Base-by-base conservation (phyloP, 2,329 filamentous ascomycete species). In the Rutstroemia sp. region DNA sequence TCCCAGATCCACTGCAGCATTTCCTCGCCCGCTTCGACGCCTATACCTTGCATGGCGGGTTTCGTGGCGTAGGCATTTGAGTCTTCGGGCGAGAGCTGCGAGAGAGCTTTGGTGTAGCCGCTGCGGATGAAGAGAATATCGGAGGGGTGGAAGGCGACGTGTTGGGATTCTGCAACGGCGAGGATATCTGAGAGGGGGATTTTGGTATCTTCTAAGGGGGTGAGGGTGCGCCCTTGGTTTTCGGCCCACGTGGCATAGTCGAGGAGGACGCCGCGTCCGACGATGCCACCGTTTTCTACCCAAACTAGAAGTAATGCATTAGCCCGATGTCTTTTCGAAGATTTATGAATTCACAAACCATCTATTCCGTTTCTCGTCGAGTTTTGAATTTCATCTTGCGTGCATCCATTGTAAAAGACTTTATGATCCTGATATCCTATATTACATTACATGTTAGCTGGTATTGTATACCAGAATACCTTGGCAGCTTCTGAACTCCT, bases 161-260 rank as follows among this genome's bases (percentile, higher is more conserved):
- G 68, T 14, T 71, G 69, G 38, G 71, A 66, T 21, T 60, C 52
- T 0, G 71, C 58, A 57, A 76, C 70, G 2, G 67, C 65, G 53
- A 71, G 64, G 7, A 74, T 59, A 2, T 71, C 59, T 1, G 60
- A 59, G 5, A 68, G 52, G 1, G 66, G 50, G 42, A 70, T 70
- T 21, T 60, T 52, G 5, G 54, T 62, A 9, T 48, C 61, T 39
- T 79, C 82, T 60, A 79, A 75, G 1, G 82, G 71, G 57, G 85
- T 77, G 39, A 81, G 81, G 49, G 74, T 63, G 53, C 85, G 78
- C 37, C 76, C 77, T 47, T 83, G 75, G 39, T 71, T 71, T 18
- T 74, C 73, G 2, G 84, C 82, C 77, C 85, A 89, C 9, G 48
- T 27, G 16, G 54, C 52, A 54, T 77, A 83, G 65, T 85, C 81